Evolutionary conservation across 805 yeast species (phyloP).

Genomic region (Wickerhamiella allomyrinae): DNA sequence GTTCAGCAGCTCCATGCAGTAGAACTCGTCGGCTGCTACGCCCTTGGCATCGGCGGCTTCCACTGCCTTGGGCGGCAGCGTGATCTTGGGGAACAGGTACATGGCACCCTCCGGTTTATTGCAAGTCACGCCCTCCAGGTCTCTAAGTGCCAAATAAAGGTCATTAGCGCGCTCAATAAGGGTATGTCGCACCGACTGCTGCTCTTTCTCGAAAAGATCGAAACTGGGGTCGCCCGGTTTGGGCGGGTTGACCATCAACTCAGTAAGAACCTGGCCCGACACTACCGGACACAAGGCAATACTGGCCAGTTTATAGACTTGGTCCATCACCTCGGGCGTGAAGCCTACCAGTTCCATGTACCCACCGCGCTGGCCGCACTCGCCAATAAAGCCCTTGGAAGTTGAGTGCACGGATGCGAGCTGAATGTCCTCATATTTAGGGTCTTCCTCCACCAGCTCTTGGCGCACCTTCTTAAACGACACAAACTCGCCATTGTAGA

Average conservation of each 20-base stretch:
- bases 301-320: slow-evolving; percentile 73
- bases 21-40: slow-evolving; percentile 68
- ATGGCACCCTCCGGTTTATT: slow-evolving; percentile 93
- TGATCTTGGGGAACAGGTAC: slow-evolving; percentile 81
- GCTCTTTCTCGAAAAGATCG: slow-evolving; percentile 50
- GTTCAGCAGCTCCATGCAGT: slow-evolving; percentile 73
- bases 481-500: slow-evolving; percentile 66
- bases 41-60: slow-evolving; percentile 43
- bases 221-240: slow-evolving; percentile 59
- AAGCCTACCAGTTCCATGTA: slow-evolving; percentile 90
- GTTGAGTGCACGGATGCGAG: slow-evolving; percentile 93
- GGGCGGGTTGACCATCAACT: slow-evolving; percentile 91
- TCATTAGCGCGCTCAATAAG: slow-evolving; percentile 48
- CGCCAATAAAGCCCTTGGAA: slow-evolving; percentile 94
- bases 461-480: slow-evolving; percentile 73
- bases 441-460: slow-evolving; percentile 39
- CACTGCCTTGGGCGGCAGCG: slow-evolving; percentile 49
- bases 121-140: slow-evolving; percentile 72
- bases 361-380: slow-evolving; percentile 99
- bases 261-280: slow-evolving; percentile 85
- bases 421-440: slow-evolving; percentile 54
- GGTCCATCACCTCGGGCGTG: slow-evolving; percentile 48
- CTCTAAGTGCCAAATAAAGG: slow-evolving; percentile 54
- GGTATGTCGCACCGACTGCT: slow-evolving; percentile 43
- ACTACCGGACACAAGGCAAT: slow-evolving; percentile 90